A percentile compares a stretch with the other conserved stretches of the same genome.
Evolutionary conservation across 2,329 filamentous ascomycete genomes (phyloP).

Genomic region (Penicillium sp.): DNA sequence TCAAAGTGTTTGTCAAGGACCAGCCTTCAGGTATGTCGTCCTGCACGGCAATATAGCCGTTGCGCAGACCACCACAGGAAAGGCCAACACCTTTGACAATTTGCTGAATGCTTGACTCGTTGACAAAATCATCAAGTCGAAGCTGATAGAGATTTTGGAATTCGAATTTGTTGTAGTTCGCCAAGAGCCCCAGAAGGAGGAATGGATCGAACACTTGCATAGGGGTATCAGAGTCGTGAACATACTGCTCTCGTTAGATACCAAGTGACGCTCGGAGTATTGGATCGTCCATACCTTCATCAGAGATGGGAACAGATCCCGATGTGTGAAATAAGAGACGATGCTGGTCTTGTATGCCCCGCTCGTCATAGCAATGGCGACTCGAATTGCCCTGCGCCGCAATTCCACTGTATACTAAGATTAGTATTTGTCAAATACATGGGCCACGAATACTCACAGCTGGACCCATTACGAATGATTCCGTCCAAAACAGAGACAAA

Average conservation of each 20-base stretch:
- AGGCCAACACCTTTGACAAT: constrained; percentile 75
- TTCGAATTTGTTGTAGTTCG: constrained; percentile 99
- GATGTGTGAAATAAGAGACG: constrained; percentile 90
- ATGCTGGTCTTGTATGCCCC: constrained; percentile 96
- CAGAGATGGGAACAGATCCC: constrained; percentile 88
- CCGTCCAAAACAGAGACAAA: constrained; percentile 80
- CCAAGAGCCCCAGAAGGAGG: constrained; percentile 78
- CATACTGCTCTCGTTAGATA: constrained; percentile 58
- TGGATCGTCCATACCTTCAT: constrained; percentile 70
- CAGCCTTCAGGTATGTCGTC: constrained; percentile 90
- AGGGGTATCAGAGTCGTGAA: constrained; percentile 73
- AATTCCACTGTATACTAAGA: constrained; percentile 60
- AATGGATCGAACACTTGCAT: constrained; percentile 71
- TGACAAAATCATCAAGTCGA: constrained; percentile 91
- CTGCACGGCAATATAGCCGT: constrained; percentile 79
- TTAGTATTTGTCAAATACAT: neutral
- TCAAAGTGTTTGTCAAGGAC: constrained; percentile 77
- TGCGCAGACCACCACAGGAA: constrained; percentile 67
- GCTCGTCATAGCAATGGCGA: constrained; percentile 79
- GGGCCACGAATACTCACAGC: constrained; percentile 53
- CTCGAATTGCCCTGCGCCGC: constrained; percentile 76
- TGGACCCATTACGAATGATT: constrained; percentile 76
- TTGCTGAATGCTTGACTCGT: constrained; percentile 81
- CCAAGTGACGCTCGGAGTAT: neutral
- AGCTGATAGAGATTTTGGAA: constrained; percentile 95